Conservation (phyloP, 2,329 filamentous ascomycete genomes). For the Neofusicoccum cordaticola region DNA sequence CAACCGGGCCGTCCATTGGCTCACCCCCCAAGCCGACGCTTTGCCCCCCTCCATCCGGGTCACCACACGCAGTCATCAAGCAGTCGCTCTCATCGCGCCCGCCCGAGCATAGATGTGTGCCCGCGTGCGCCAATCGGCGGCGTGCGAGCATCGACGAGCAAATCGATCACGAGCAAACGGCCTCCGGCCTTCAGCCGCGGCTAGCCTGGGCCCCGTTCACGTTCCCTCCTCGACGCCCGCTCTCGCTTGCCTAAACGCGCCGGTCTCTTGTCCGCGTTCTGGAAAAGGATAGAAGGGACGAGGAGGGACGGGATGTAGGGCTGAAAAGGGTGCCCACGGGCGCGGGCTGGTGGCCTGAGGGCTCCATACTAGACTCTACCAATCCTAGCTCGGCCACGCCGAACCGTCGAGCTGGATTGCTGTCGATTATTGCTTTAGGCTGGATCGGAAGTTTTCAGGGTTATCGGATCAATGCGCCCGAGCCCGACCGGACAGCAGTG, state of each 20-base stretch:
- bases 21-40: not conserved
- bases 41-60: not conserved
- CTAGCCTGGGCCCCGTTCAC: not conserved
- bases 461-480: too few relatives aligned
- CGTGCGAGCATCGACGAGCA: too few relatives aligned
- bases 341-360: too few relatives aligned
- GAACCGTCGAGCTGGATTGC: too few relatives aligned
- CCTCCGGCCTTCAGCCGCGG: not conserved
- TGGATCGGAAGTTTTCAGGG: too few relatives aligned
- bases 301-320: too few relatives aligned
- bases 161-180: not conserved
- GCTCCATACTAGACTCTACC: too few relatives aligned
- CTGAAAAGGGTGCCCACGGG: too few relatives aligned
- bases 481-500: too few relatives aligned
- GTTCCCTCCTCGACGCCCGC: not conserved
- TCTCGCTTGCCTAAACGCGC: not conserved
- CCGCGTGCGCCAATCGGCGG: not conserved
- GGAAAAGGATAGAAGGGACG: too few relatives aligned
- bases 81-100: not conserved
- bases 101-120: not conserved
- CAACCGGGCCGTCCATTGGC: not conserved
- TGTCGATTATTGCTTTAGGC: too few relatives aligned
- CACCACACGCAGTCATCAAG: not conserved
- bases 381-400: too few relatives aligned
- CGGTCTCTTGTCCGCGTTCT: not conserved